Base-by-base conservation (phyloP, 2,329 filamentous ascomycete genomes). In the Xylariaceae sp. region DNA sequence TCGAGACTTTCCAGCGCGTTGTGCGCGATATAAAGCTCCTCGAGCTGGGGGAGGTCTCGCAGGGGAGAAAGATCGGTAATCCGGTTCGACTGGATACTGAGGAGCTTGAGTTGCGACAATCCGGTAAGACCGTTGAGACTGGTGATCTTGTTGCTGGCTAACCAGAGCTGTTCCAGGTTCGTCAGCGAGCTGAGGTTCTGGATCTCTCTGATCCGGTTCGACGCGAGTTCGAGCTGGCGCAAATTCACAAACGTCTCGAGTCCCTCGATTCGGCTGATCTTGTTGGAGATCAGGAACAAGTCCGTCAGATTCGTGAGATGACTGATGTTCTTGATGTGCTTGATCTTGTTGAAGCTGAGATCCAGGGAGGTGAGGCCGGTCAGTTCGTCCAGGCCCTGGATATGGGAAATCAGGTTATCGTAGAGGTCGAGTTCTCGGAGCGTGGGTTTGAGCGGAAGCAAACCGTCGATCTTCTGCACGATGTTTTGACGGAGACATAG, bases 331-430 rank as follows among this genome's bases (percentile, higher is more conserved):
- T 96, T 96, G 78, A 99, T 96, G 75, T 97, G 92, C 74, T 96
- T 97, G 78, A 99, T 93, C 79, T 97, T 97, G 80, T 99, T 99
- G 83, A 97, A 99, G 74, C 90, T 95, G 55, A 99, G 81, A 73
- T 99, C 94, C 57, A 99, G 84, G 58, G 79, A 88, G 4, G 83
- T 90, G 56, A 99, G 82, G 62, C 89, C 81, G 10, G 81, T 84
- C 59, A 97, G 84, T 51, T 85, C 80, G 56, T 97, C 92, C 51
- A 99, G 82, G 35, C 90, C 90, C 65, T 87, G 87, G 74, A 97
- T 85, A 74, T 96, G 92, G 9, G 86, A 84, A 68, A 99, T 92
- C 15, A 96, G 82, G 74, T 99, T 99, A 76, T 99, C 94, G 78
- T 99, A 99, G 61, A 99, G 82, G 69, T 99, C 94, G 54, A 99